A percentile compares a stretch with the other conserved stretches of the same genome.
Evolutionary conservation across 2,329 filamentous ascomycete species (phyloP).

Genomic region (Byssoonygena ceratinophila): DNA sequence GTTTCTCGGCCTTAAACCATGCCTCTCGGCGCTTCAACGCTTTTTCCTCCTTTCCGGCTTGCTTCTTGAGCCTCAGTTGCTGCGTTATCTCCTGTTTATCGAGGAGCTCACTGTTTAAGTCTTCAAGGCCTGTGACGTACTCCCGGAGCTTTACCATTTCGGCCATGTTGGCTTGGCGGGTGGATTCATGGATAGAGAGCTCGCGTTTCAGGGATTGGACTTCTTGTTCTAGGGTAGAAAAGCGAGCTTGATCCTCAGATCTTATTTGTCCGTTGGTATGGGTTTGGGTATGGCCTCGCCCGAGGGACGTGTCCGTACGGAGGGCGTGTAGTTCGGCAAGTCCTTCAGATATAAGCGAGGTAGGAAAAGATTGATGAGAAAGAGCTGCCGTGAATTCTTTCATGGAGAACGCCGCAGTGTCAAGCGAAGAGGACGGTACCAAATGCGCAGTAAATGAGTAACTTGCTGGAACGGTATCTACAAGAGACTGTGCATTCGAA

Average conservation of each 20-base stretch:
- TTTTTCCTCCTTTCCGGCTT: conserved; percentile 33
- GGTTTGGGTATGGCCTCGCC: conserved; percentile 13
- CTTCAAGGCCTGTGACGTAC: conserved; percentile 27
- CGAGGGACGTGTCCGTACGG: conserved; percentile 18
- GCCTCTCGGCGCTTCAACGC: conserved; percentile 33
- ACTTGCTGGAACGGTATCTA: conserved; percentile 33
- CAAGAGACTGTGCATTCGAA: conserved; percentile 26
- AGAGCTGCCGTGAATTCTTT: conserved; percentile 31
- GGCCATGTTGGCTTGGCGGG: conserved; percentile 28
- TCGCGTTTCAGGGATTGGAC: conserved; percentile 31
- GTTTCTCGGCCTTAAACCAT: conserved; percentile 38
- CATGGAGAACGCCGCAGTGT: conserved; percentile 10
- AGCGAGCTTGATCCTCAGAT: conserved; percentile 19
- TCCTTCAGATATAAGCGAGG: conserved; percentile 32
- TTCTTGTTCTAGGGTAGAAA: conserved; percentile 32
- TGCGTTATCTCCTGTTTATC: conserved; percentile 30
- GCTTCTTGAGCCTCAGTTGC: conserved; percentile 25
- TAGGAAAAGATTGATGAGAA: conserved; percentile 31
- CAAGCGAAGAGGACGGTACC: conserved; percentile 16
- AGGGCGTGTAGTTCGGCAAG: conserved; percentile 30
- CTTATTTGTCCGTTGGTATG: neutral
- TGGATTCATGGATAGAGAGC: conserved; percentile 23
- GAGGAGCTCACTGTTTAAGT: conserved; percentile 32
- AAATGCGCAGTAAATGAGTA: conserved; percentile 36
- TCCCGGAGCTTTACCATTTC: conserved; percentile 32